Percentiles rank a stretch among this genome's conserved stretches.
Evolutionary conservation across 2,329 filamentous ascomycete genomes (phyloP).

Genomic region (Aspergillus floridensis): DNA sequence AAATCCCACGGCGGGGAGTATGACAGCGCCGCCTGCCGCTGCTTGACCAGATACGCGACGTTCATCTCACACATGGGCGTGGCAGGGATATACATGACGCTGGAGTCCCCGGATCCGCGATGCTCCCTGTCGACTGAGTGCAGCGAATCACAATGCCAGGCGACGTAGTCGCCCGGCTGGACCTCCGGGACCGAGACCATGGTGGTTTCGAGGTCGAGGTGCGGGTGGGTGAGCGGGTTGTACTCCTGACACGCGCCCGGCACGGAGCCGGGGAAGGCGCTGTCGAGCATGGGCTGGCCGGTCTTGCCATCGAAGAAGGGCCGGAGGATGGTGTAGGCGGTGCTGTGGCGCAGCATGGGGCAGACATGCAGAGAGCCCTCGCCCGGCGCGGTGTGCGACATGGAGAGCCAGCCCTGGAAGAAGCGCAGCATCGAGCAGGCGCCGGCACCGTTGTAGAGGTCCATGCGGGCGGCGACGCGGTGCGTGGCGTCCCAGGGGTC

Average conservation of each 20-base stretch:
- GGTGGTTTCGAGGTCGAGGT: constrained; percentile 63
- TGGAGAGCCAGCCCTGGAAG: constrained; percentile 82
- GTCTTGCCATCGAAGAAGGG: constrained; percentile 71
- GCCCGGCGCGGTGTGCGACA: constrained; percentile 68
- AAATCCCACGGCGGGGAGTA: constrained; percentile 71
- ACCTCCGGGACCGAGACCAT: constrained; percentile 72
- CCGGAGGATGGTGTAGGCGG: constrained; percentile 75
- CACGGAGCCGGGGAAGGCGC: constrained; percentile 65
- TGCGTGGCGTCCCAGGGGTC: constrained; percentile 77
- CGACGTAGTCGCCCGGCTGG: constrained; percentile 70
- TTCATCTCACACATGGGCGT: constrained; percentile 77
- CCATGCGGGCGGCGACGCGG: constrained; percentile 65
- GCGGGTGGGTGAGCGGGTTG: constrained; percentile 62
- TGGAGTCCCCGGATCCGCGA: constrained; percentile 68
- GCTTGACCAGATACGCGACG: constrained; percentile 65
- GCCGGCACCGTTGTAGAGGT: constrained; percentile 78
- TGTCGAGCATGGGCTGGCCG: constrained; percentile 41
- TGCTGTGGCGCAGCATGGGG: constrained; percentile 71
- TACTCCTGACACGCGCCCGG: constrained; percentile 70
- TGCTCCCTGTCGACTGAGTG: constrained; percentile 83
- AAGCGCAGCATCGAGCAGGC: constrained; percentile 82
- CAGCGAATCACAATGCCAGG: constrained; percentile 76
- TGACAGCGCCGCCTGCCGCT: constrained; percentile 67
- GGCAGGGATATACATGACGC: constrained; percentile 84
- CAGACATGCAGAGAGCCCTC: constrained; percentile 83